phyloP scores from a whole-genome alignment of 73 alveolate genomes.

The Stentor coeruleus region DNA sequence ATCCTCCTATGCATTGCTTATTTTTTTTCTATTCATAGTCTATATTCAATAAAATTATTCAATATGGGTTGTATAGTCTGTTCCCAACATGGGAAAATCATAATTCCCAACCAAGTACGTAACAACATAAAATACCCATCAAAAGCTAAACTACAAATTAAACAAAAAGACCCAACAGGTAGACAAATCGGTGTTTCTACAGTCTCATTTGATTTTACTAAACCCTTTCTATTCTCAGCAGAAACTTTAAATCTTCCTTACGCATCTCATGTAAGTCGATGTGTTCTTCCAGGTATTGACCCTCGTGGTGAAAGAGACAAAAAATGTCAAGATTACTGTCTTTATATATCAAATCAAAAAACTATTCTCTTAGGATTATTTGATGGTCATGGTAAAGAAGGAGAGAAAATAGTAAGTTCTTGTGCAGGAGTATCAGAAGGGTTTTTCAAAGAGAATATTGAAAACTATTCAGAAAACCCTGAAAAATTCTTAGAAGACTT shows the following conservation, averaged over 20 bases:
- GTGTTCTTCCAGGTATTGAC: slow-evolving; percentile 4
- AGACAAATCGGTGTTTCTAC: neutral
- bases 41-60: no score
- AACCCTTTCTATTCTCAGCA: neutral
- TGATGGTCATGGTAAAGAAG: slow-evolving; percentile 30
- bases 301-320: slow-evolving; percentile 12
- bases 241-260: neutral
- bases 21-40: no score
- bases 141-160: neutral
- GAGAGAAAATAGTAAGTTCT: slow-evolving; percentile 18
- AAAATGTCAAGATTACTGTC: neutral
- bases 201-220: neutral
- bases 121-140: neutral
- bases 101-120: no score
- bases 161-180: neutral
- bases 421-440: neutral
- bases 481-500: neutral
- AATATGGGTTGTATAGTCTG: no score
- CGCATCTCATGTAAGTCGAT: neutral
- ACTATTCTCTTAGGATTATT: slow-evolving; percentile 11
- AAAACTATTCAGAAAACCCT: no score
- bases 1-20: no score
- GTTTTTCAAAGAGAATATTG: neutral
- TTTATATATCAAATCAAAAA: neutral
- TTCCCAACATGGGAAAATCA: no score